Base-by-base conservation (phyloP, 805 yeast genomes). In the Nakazawaea siamensis region DNA sequence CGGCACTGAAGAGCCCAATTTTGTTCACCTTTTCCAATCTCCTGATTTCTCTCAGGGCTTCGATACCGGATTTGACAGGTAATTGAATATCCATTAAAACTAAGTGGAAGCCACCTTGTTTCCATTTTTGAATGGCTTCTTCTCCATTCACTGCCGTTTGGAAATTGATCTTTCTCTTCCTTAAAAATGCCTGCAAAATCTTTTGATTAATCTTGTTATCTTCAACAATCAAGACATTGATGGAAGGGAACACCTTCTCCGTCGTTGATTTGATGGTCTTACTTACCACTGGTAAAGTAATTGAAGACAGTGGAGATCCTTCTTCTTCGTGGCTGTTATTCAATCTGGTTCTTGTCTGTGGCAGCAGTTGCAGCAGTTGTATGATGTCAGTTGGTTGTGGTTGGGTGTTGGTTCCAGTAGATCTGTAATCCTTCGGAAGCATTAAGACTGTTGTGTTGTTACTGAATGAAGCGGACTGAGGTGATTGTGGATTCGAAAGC, bases 61-160 rank as follows among this genome's bases (percentile, higher is more conserved):
- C 96, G 24, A 92, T 73, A 23, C 99, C 99, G 1, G 96, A 84
- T 67, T 90, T 77, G 2, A 87, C 94, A 0, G 99, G 99, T 37
- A 92, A 65, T 58, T 92, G 97, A 49, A 92, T 83, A 64, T 92
- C 99, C 98, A 92, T 92, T 29, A 92, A 69, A 26, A 94, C 94
- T 43, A 92, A 64, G 54, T 92, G 97, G 51, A 83, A 86, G 0
- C 97, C 97, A 10, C 98, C 98, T 41, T 73, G 76, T 44, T 85
- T 69, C 97, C 97, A 92, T 57, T 79, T 83, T 43, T 87, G 94
- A 2, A 92, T 73, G 1, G 98, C 99, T 51, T 92, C 97, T 47
- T 79, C 76, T 19, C 99, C 99, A 47, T 87, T 90, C 40, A 83
- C 80, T 4, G 97, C 97, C 29, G 87, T 78, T 41, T 79, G 80